Evolutionary conservation across 169 alveolate genomes (phyloP).

Genomic region (Cardiosporidium cionae): DNA sequence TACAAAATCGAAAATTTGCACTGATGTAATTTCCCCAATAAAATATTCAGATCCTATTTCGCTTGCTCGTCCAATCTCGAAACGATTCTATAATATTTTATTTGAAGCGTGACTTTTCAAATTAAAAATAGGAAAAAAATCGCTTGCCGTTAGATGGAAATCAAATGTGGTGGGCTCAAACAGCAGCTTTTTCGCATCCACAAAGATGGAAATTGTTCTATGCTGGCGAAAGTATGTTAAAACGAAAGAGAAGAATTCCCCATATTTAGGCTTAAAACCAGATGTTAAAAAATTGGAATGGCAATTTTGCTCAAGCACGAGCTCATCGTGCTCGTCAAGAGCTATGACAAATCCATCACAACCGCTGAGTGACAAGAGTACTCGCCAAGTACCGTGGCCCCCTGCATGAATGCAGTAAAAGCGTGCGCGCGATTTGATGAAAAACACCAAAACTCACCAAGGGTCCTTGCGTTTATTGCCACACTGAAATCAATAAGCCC

Average conservation of each 20-base stretch:
- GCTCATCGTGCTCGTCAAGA: conserved; percentile 56
- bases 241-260: conserved; percentile 37
- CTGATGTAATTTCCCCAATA: conserved; percentile 44
- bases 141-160: conserved; percentile 40
- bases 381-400: conserved; percentile 29
- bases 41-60: conserved; percentile 53
- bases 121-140: background rate
- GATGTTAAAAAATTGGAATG: conserved; percentile 53
- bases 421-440: background rate
- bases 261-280: conserved; percentile 47
- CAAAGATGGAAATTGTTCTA: conserved; percentile 39
- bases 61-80: conserved; percentile 44
- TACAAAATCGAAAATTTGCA: conserved; percentile 48
- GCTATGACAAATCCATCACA: conserved; percentile 67
- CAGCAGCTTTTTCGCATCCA: conserved; percentile 41
- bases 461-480: conserved; percentile 30
- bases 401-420: background rate
- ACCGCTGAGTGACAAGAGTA: conserved; percentile 42
- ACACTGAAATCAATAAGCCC: conserved; percentile 44
- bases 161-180: conserved; percentile 35
- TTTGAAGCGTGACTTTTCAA: background rate
- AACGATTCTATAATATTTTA: conserved; percentile 22
- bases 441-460: conserved; percentile 18
- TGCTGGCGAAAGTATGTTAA: conserved; percentile 22
- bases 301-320: conserved; percentile 64